Evolutionary conservation across 179 eudicot species (phyloP).

Genomic region (Spergularia azorica): DNA sequence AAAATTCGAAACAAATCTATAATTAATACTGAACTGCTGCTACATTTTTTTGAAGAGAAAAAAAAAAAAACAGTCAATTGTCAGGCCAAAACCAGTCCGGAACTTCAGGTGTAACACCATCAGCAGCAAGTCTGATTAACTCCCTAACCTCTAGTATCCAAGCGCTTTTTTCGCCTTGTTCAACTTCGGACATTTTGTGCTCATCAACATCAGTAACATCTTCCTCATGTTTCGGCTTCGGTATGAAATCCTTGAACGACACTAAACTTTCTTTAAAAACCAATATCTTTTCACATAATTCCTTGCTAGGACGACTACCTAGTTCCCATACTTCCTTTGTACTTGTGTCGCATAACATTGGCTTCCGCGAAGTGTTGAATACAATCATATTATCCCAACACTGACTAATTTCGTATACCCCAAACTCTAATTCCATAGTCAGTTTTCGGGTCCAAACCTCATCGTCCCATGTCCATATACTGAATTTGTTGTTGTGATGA

Average conservation of each 20-base stretch:
- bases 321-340: background rate
- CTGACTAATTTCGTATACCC: background rate
- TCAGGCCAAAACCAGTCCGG: too few species aligned
- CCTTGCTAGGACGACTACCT: background rate
- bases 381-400: slow-evolving; percentile 16
- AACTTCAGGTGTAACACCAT: too few species aligned
- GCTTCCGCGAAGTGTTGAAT: too few species aligned
- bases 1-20: too few species aligned
- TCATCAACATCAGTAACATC: too few species aligned
- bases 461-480: slow-evolving; percentile 5
- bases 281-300: slow-evolving; percentile 1
- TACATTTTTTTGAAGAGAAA: too few species aligned
- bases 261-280: slow-evolving; percentile 19
- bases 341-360: background rate
- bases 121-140: too few species aligned
- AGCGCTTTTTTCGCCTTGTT: too few species aligned
- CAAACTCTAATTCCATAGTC: background rate
- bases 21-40: too few species aligned
- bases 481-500: background rate
- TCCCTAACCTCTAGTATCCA: too few species aligned
- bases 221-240: background rate
- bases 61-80: too few species aligned
- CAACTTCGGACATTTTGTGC: too few species aligned
- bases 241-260: background rate
- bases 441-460: slow-evolving; percentile 6